These are phyloP conservation scores for Spathaspora passalidarum DNA, from an alignment of 805 yeast genomes.

Conservation along the genomic window DNA sequence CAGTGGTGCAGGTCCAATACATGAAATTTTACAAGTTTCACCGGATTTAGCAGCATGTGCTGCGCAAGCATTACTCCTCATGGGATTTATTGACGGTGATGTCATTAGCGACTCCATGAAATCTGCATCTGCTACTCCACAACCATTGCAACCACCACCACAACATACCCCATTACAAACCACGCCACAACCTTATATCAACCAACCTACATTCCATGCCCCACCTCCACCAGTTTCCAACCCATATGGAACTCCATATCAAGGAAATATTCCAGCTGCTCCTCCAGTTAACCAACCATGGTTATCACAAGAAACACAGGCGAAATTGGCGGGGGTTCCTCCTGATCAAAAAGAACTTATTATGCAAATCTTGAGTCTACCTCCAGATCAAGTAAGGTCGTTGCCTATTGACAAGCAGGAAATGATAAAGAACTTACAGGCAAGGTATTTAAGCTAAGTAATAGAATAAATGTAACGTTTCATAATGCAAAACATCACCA, in stretches of 20 bases:
- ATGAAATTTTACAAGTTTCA: slow-evolving; percentile 49
- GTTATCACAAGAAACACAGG: slow-evolving; percentile 46
- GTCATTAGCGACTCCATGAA: slow-evolving; percentile 60
- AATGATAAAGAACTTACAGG: slow-evolving; percentile 54
- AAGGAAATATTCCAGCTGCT: slow-evolving; percentile 6
- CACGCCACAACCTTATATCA: slow-evolving; percentile 6
- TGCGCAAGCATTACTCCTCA: slow-evolving; percentile 68
- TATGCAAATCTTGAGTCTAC: slow-evolving; percentile 50
- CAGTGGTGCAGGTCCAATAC: slow-evolving; percentile 48
- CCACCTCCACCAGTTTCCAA: slow-evolving; percentile 6
- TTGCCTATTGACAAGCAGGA: slow-evolving; percentile 51
- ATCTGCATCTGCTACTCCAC: slow-evolving; percentile 19
- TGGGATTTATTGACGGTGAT: slow-evolving; percentile 72
- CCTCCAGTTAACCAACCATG: slow-evolving; percentile 43
- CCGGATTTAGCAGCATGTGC: slow-evolving; percentile 63
- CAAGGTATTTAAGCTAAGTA: slow-evolving; percentile 40
- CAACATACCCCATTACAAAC: slow-evolving; percentile 16
- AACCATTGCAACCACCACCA: slow-evolving; percentile 17
- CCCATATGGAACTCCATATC: slow-evolving; percentile 13
- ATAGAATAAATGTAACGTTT: not conserved
- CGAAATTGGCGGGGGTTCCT: slow-evolving; percentile 49
- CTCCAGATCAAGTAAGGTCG: slow-evolving; percentile 47
- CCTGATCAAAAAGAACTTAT: slow-evolving; percentile 57
- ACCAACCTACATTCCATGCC: slow-evolving; percentile 8
- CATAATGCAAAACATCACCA: not conserved